Base-by-base conservation (phyloP, 2,329 filamentous ascomycete genomes). In the Coleophoma eucalyptorum region DNA sequence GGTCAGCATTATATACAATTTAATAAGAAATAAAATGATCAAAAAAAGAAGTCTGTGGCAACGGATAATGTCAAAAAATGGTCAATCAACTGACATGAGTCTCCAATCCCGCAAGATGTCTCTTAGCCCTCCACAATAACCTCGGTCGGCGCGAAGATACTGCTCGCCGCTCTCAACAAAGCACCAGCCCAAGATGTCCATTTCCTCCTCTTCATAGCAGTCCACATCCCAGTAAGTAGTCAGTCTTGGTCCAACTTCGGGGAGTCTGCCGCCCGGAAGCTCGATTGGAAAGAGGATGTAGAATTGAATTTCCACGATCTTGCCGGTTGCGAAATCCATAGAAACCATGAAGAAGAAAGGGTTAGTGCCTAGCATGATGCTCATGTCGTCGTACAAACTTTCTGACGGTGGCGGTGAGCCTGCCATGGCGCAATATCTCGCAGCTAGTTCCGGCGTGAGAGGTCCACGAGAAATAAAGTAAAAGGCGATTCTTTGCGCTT, bases 251-350 rank as follows among this genome's bases (percentile, higher is more conserved):
- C 46, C 46, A 32, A 48, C 46, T 20, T 48, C 46, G 19, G 46
- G 46, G 15, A 48, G 46, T 15, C 35, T 18, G n/a, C 33, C 46
- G n/a, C 46, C 46, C 2, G 33, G 46, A 31, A 48, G 33, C 34
- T 48, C 46, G 4, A 48, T 38, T n/a, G 46, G 46, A 19, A 48
- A 48, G 19, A 48, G 33, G 18, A 48, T 48, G 37, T 48, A 48
- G 35, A 48, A 40, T 20, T 48, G 15, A 1, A 48, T 35, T 21
- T 32, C 31, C 1, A 26, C n/a, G n/a, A 48, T 32, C 10, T 13
- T 41, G 11, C 46, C 46, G 1, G 46, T 48, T 4, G 7, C 46
- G n/a, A 38, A 26, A 26, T 48, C 46, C 46, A 48, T 48, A 7
- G 16, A 11, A 3, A 41, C 46, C 20, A 19, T 19, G 20, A 48